These are phyloP conservation scores for Thermomucor indicae-seudaticae DNA, from an alignment of 371 early-diverging fungal species.

Conservation along the genomic window DNA sequence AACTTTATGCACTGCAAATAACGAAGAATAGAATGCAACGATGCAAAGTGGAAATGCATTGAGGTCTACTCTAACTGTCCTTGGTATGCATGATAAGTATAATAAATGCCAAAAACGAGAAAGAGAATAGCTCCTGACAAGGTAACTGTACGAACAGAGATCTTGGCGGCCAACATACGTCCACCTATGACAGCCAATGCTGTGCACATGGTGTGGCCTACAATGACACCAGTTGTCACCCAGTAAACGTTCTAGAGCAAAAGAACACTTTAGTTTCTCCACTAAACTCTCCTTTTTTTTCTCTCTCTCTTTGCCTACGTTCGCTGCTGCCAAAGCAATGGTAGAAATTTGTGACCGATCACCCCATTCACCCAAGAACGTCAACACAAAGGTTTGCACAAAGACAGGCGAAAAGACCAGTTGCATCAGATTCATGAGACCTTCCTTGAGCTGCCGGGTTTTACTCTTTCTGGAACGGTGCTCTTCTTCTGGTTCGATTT, in stretches of 20 bases:
- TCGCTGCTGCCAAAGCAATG: slow-evolving; percentile 92
- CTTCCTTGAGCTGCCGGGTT: slow-evolving; percentile 34
- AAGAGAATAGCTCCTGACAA: slow-evolving; percentile 81
- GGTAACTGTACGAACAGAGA: slow-evolving; percentile 92
- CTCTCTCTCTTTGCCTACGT: slow-evolving; percentile 64
- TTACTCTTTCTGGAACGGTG: slow-evolving; percentile 4
- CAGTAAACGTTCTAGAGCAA: slow-evolving; percentile 62
- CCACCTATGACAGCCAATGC: slow-evolving; percentile 93
- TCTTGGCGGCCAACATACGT: slow-evolving; percentile 81
- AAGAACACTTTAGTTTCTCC: no score
- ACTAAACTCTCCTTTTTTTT: no score
- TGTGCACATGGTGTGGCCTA: slow-evolving; percentile 91
- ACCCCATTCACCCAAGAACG: slow-evolving; percentile 97
- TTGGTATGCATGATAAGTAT: slow-evolving; percentile 45
- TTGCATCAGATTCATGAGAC: slow-evolving; percentile 58
- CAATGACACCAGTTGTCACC: slow-evolving; percentile 84
- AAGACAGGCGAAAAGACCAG: slow-evolving; percentile 86
- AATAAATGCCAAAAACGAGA: slow-evolving; percentile 76
- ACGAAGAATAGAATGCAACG: no score
- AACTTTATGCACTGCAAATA: no score
- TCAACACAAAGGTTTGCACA: slow-evolving; percentile 91
- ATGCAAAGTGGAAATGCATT: no score
- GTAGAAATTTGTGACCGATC: slow-evolving; percentile 93
- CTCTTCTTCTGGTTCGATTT: slow-evolving; percentile 8
- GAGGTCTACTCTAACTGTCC: slow-evolving; percentile 13